Percentiles rank a stretch among this genome's conserved stretches.
phyloP scores from a whole-genome alignment of 805 yeast species.

The Wickerhamiella sorbophila region DNA sequence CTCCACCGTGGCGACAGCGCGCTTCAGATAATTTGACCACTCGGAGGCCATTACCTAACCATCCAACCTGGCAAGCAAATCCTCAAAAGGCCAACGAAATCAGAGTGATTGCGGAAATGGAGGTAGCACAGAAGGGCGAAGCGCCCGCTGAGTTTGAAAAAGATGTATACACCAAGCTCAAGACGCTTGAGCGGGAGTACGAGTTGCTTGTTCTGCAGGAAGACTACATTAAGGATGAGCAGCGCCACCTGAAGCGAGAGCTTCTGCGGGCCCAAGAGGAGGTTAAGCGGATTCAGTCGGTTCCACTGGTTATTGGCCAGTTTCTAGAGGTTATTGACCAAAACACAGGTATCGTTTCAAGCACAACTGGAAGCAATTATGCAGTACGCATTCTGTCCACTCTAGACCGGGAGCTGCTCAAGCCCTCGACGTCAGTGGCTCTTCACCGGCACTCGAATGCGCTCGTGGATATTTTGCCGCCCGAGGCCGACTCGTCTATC shows the following conservation, averaged over 20 bases:
- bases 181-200: slow-evolving; percentile 79
- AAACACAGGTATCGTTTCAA: slow-evolving; percentile 89
- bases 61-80: not conserved
- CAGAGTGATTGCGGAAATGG: not conserved
- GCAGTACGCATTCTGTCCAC: slow-evolving; percentile 93
- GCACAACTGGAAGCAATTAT: slow-evolving; percentile 94
- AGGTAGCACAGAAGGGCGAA: not conserved
- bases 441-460: slow-evolving; percentile 98
- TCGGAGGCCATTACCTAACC: slow-evolving; percentile 10
- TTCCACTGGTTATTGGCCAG: slow-evolving; percentile 95
- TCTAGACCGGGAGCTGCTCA: slow-evolving; percentile 82
- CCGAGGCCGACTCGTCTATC: slow-evolving; percentile 95
- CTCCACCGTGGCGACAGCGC: slow-evolving; percentile 32
- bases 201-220: slow-evolving; percentile 80
- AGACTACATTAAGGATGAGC: slow-evolving; percentile 95
- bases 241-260: slow-evolving; percentile 89
- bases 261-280: slow-evolving; percentile 95
- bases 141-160: slow-evolving; percentile 11
- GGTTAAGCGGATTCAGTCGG: slow-evolving; percentile 93
- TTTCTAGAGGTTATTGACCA: slow-evolving; percentile 95
- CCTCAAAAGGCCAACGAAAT: not conserved
- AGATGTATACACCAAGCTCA: slow-evolving; percentile 73
- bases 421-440: slow-evolving; percentile 92
- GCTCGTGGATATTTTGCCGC: slow-evolving; percentile 90
- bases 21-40: slow-evolving; percentile 24